Conservation (phyloP, 306 rosid genomes). For the Hylodesmum podocarpum region DNA sequence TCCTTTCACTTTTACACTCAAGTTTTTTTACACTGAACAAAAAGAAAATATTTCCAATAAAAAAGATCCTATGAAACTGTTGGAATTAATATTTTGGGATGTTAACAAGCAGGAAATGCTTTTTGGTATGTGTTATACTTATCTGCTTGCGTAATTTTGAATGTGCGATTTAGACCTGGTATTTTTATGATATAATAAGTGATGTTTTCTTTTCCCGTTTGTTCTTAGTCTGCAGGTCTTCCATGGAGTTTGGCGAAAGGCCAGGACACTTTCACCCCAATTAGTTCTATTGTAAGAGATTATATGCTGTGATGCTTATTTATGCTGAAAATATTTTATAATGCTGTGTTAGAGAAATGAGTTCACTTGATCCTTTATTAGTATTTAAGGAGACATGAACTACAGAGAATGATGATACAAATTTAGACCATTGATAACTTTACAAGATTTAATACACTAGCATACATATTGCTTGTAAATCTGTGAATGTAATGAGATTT, state of each 20-base stretch:
- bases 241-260: slow-evolving; percentile 95
- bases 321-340: slow-evolving; percentile 15
- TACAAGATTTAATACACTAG: background rate
- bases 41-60: background rate
- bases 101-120: background rate
- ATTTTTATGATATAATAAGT: slow-evolving; percentile 8
- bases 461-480: background rate
- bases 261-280: slow-evolving; percentile 96
- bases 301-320: slow-evolving; percentile 21
- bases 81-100: background rate
- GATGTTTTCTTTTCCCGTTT: slow-evolving; percentile 3
- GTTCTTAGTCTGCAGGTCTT: slow-evolving; percentile 90
- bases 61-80: background rate
- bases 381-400: slow-evolving; percentile 2
- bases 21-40: background rate
- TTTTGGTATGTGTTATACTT: background rate
- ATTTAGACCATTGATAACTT: background rate
- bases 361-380: background rate
- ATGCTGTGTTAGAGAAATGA: background rate
- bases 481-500: slow-evolving; percentile 11
- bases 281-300: slow-evolving; percentile 61
- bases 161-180: slow-evolving; percentile 3
- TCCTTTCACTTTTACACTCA: background rate
- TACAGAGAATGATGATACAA: background rate
- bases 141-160: background rate